Percentiles rank a stretch among this genome's conserved stretches.
Conservation (phyloP, 1,284 basidiomycete species). For the Exobasidium cylindrosporum region DNA sequence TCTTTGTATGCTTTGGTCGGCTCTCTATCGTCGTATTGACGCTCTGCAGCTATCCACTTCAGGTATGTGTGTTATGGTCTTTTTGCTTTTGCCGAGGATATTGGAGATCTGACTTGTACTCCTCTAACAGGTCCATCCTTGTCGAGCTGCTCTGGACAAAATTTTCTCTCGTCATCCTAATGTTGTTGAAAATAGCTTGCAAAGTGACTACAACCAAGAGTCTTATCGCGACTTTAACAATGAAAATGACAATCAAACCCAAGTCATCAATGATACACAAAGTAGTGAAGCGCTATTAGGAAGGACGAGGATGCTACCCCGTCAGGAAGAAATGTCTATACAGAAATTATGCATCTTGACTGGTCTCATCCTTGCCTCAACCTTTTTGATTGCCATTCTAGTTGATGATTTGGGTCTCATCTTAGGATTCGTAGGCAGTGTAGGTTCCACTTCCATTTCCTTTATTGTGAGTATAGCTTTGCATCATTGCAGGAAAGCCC, state of each 20-base stretch:
- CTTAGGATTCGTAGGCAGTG: conserved; percentile 86
- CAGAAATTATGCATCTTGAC: conserved; percentile 38
- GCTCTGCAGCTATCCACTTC: conserved; percentile 62
- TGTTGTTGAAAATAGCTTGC: neutral
- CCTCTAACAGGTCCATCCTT: conserved; percentile 65
- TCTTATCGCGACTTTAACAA: conserved; percentile 42
- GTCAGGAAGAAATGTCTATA: conserved; percentile 17
- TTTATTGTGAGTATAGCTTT: conserved; percentile 66
- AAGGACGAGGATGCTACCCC: neutral
- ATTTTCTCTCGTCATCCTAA: conserved; percentile 60
- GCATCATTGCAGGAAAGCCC: neutral
- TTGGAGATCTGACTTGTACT: neutral
- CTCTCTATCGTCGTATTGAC: conserved; percentile 84
- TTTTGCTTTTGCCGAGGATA: conserved; percentile 10
- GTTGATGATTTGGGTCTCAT: conserved; percentile 52
- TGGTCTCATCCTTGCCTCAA: conserved; percentile 35
- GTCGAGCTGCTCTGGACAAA: conserved; percentile 87
- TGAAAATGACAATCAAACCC: conserved; percentile 11
- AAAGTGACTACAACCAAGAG: neutral
- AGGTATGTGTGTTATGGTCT: conserved; percentile 10
- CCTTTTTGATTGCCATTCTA: conserved; percentile 41
- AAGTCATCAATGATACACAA: conserved; percentile 11
- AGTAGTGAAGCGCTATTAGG: conserved; percentile 14
- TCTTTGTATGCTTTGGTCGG: conserved; percentile 89
- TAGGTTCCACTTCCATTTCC: conserved; percentile 91